phyloP scores from a whole-genome alignment of 1,284 basidiomycete species.

The Austroboletus niveus region DNA sequence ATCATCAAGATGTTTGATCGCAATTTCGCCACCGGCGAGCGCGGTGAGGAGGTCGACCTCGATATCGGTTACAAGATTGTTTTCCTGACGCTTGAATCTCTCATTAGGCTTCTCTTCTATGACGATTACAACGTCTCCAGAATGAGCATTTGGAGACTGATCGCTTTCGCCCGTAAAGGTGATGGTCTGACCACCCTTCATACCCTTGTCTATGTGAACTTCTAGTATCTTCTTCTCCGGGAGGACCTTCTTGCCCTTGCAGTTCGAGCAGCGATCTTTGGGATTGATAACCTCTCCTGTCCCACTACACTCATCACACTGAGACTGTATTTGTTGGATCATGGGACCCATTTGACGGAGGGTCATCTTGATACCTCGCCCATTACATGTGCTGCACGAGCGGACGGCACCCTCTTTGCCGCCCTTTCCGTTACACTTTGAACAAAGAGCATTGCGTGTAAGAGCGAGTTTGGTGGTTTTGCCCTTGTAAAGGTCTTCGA shows the following conservation, averaged over 20 bases:
- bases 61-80: conserved; percentile 85
- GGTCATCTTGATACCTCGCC: conserved; percentile 90
- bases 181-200: conserved; percentile 98
- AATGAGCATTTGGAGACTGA: conserved; percentile 86
- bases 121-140: conserved; percentile 97
- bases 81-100: conserved; percentile 89
- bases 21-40: conserved; percentile 88
- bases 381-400: conserved; percentile 77
- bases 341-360: conserved; percentile 98
- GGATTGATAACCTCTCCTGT: conserved; percentile 92
- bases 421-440: conserved; percentile 93
- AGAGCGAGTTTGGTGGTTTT: conserved; percentile 98
- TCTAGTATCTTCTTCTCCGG: conserved; percentile 98
- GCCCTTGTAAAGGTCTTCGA: conserved; percentile 98
- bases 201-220: conserved; percentile 99
- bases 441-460: conserved; percentile 93
- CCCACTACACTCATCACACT: conserved; percentile 91
- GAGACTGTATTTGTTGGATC: conserved; percentile 99
- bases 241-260: conserved; percentile 94
- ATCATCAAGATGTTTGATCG: conserved; percentile 93
- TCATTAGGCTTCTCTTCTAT: conserved; percentile 96
- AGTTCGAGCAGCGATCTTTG: conserved; percentile 92
- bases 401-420: conserved; percentile 96
- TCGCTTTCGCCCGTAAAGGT: conserved; percentile 95
- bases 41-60: conserved; percentile 95